A percentile compares a stretch with the other conserved stretches of the same genome.
These are phyloP conservation scores for Penicillium thymicola DNA, from an alignment of 2,329 filamentous ascomycete species.

Conservation along the genomic window DNA sequence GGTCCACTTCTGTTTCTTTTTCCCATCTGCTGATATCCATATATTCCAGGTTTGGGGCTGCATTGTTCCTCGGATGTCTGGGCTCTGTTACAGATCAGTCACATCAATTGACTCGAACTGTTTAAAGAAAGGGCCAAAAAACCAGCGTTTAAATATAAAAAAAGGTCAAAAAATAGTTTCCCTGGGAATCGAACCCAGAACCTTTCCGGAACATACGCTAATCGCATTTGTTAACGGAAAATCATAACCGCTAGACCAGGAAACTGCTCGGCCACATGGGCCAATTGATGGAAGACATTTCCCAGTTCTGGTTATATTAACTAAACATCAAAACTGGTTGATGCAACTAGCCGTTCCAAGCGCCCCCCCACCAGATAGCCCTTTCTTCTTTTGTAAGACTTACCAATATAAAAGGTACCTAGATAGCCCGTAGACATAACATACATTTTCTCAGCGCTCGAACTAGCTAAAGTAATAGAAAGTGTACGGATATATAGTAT, in stretches of 20 bases:
- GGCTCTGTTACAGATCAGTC: not conserved
- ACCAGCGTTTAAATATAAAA: not conserved
- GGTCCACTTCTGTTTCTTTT: not conserved
- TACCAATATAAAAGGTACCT: too few species aligned
- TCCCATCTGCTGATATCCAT: not conserved
- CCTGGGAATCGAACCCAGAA: slow-evolving; percentile 13
- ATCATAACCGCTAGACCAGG: slow-evolving; percentile 13
- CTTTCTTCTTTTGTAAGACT: too few species aligned
- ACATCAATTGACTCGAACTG: not conserved
- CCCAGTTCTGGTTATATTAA: not conserved
- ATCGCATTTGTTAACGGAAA: slow-evolving; percentile 10
- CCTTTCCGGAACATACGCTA: slow-evolving; percentile 8
- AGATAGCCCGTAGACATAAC: too few species aligned
- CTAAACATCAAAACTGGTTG: too few species aligned
- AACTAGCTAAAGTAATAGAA: too few species aligned
- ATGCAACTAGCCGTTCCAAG: too few species aligned
- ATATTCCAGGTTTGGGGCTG: not conserved
- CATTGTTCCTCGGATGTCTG: not conserved
- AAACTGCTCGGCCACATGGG: slow-evolving; percentile 1
- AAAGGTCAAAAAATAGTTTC: slow-evolving; percentile 5
- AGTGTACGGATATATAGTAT: too few species aligned
- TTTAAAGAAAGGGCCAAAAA: not conserved
- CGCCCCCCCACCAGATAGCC: too few species aligned
- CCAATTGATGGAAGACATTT: not conserved
- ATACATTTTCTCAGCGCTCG: too few species aligned